A percentile compares a stretch with the other conserved stretches of the same genome.
phyloP scores from a whole-genome alignment of 352 stramenopile genomes.

The Peronosclerospora sorghi region DNA sequence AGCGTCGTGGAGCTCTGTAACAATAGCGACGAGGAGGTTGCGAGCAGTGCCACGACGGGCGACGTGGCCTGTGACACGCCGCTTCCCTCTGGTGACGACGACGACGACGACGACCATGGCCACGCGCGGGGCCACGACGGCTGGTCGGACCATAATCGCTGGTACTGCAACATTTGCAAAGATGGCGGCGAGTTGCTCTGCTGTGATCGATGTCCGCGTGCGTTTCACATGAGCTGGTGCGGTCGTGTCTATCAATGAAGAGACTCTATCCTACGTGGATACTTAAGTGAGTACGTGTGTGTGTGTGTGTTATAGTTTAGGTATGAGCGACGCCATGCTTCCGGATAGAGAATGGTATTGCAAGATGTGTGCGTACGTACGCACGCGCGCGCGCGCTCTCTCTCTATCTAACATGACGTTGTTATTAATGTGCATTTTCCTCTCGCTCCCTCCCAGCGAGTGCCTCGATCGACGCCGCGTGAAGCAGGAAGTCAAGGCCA shows the following conservation, averaged over 20 bases:
- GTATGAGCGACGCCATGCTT: constrained; percentile 66
- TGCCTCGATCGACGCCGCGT: constrained; percentile 66
- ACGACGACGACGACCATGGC: constrained; percentile 31
- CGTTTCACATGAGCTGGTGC: constrained; percentile 88
- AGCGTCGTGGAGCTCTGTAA: constrained; percentile 72
- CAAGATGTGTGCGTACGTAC: constrained; percentile 77
- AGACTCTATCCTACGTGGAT: too few relatives aligned
- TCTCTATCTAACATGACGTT: too few relatives aligned
- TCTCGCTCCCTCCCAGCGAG: constrained; percentile 27
- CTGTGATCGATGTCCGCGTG: constrained; percentile 86
- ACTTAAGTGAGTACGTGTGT: background rate
- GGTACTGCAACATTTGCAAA: constrained; percentile 88
- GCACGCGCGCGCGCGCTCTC: too few relatives aligned
- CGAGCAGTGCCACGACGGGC: constrained; percentile 16
- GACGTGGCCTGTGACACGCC: constrained; percentile 26
- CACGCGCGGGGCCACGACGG: constrained; percentile 45
- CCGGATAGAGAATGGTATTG: constrained; percentile 81
- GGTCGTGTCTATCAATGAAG: too few relatives aligned
- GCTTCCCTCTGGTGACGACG: constrained; percentile 24
- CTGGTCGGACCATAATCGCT: constrained; percentile 81
- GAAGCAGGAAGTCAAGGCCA: constrained; percentile 72
- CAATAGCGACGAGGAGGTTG: constrained; percentile 37
- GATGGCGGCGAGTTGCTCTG: constrained; percentile 82
- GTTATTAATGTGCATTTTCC: too few relatives aligned
- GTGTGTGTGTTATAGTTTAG: constrained; percentile 31